Evolutionary conservation across 2,329 filamentous ascomycete species (phyloP).

Genomic region (Cordyceps cicadae): DNA sequence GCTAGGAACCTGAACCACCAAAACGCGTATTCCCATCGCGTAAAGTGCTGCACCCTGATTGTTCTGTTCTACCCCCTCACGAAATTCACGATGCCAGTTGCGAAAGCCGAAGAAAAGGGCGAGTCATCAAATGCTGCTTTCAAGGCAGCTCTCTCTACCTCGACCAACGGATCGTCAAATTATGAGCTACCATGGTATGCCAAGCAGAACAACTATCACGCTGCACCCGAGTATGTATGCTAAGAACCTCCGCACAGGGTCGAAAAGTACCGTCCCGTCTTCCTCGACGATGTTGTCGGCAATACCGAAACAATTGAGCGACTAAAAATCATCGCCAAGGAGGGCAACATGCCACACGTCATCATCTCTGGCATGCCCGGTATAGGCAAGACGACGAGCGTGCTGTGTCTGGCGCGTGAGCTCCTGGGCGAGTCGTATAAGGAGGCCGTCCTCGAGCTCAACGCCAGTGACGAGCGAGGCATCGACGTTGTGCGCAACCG

Average conservation of each 20-base stretch:
- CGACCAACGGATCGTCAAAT: conserved; percentile 41
- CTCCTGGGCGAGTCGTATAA: conserved; percentile 90
- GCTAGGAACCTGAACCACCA: conserved; percentile 4
- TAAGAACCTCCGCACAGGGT: conserved; percentile 55
- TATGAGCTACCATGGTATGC: conserved; percentile 75
- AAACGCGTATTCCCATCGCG: conserved; percentile 31
- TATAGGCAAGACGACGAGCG: conserved; percentile 95
- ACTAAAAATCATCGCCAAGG: conserved; percentile 94
- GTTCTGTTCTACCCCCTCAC: conserved; percentile 11
- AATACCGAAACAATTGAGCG: conserved; percentile 97
- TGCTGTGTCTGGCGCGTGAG: conserved; percentile 86
- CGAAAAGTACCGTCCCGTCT: conserved; percentile 92
- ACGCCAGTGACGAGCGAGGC: conserved; percentile 92
- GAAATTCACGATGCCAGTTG: conserved; percentile 36
- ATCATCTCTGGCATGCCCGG: conserved; percentile 99
- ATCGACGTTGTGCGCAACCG: conserved; percentile 96
- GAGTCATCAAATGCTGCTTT: conserved; percentile 54
- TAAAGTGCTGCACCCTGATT: conserved; percentile 22
- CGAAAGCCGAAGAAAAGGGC: conserved; percentile 43
- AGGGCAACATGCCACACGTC: conserved; percentile 98
- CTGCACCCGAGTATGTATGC: conserved; percentile 18
- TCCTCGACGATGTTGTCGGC: conserved; percentile 93
- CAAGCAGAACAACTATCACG: neutral
- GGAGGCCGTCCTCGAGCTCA: conserved; percentile 92
- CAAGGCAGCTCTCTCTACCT: conserved; percentile 46